These are phyloP conservation scores for Tephrocybe sp. DNA, from an alignment of 768 basidiomycete species.

Conservation along the genomic window DNA sequence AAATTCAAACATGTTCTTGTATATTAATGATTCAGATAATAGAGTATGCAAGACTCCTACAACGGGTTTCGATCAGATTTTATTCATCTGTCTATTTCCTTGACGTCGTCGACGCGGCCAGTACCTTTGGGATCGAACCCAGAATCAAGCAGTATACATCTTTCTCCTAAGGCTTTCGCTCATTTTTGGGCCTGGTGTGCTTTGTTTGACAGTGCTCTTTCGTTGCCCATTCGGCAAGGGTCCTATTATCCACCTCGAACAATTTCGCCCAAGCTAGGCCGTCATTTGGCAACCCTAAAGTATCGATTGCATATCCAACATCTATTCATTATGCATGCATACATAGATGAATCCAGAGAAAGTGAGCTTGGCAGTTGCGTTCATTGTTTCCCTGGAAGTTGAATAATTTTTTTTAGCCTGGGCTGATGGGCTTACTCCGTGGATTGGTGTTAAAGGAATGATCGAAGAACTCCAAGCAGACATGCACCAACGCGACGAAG, in stretches of 20 bases:
- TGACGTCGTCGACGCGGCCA: constrained; percentile 59
- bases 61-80: constrained; percentile 90
- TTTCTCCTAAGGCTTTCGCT: constrained; percentile 79
- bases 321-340: constrained; percentile 83
- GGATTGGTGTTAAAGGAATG: constrained; percentile 83
- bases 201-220: constrained; percentile 74
- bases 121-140: constrained; percentile 13
- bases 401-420: constrained; percentile 47
- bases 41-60: constrained; percentile 69
- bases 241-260: constrained; percentile 67
- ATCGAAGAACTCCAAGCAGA: constrained; percentile 83
- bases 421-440: constrained; percentile 72
- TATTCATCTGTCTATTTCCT: constrained; percentile 86
- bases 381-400: neutral
- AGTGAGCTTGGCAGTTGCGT: constrained; percentile 34
- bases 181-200: constrained; percentile 94
- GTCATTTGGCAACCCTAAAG: constrained; percentile 87
- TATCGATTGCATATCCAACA: constrained; percentile 78
- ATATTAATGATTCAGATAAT: neutral
- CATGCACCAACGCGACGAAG: constrained; percentile 89
- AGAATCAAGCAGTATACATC: constrained; percentile 70
- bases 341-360: constrained; percentile 75
- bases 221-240: constrained; percentile 89
- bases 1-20: neutral
- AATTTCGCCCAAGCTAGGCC: constrained; percentile 82